phyloP scores from a whole-genome alignment of 352 stramenopile genomes.

The Phytophthora crassamura region DNA sequence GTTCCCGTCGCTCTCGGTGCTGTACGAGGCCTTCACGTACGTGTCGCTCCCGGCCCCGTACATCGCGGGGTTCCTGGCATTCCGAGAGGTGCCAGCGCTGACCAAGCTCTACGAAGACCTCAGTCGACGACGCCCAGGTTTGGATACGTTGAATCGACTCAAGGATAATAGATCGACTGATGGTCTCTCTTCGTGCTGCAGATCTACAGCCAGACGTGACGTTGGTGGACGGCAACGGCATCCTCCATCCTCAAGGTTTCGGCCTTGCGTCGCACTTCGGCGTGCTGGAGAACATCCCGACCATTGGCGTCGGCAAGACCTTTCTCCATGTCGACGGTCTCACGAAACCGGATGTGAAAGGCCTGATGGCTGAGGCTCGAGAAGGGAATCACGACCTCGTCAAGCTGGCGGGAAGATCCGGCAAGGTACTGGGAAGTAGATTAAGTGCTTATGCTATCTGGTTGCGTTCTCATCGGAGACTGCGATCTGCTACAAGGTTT shows the following conservation, averaged over 20 bases:
- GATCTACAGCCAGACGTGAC: conserved; percentile 85
- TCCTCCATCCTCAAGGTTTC: conserved; percentile 91
- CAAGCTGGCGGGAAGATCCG: conserved; percentile 63
- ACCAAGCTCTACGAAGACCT: conserved; percentile 75
- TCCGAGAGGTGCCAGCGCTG: conserved; percentile 80
- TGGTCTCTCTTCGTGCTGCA: conserved; percentile 18
- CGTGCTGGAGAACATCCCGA: conserved; percentile 89
- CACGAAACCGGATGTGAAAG: conserved; percentile 72
- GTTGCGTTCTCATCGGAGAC: neutral
- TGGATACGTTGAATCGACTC: neutral
- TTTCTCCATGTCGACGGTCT: conserved; percentile 92
- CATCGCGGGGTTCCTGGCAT: conserved; percentile 83
- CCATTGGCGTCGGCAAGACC: conserved; percentile 91
- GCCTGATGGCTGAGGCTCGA: conserved; percentile 54
- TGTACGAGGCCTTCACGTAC: conserved; percentile 89
- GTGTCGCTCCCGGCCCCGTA: conserved; percentile 82
- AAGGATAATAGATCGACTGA: neutral
- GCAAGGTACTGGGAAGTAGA: conserved; percentile 50
- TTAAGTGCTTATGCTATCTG: conserved; percentile 4
- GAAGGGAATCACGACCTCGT: conserved; percentile 41
- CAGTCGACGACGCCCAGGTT: conserved; percentile 56
- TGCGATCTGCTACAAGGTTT: conserved; percentile 48
- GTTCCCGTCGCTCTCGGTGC: conserved; percentile 61
- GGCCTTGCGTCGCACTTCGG: conserved; percentile 94
- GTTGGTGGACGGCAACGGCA: conserved; percentile 93